These are phyloP conservation scores for Fusarium lyarnte DNA, from an alignment of 2,329 filamentous ascomycete species.

Conservation along the genomic window DNA sequence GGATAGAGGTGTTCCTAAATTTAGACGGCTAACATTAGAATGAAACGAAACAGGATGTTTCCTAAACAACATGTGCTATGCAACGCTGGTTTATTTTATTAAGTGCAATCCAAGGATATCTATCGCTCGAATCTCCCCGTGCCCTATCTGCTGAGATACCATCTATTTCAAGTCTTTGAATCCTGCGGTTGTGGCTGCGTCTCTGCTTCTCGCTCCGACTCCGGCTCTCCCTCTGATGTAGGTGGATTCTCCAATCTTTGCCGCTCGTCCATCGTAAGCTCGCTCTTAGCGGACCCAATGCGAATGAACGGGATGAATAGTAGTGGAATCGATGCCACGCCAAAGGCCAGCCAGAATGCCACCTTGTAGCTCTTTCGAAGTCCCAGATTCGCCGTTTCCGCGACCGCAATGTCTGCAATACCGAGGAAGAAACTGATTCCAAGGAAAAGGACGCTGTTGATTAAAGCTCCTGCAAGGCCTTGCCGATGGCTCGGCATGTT, in stretches of 20 bases:
- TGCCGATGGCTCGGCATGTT: constrained; percentile 67
- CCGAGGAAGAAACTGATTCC: constrained; percentile 72
- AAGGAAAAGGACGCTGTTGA: constrained; percentile 70
- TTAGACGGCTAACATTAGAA: background rate
- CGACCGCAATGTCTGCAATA: constrained; percentile 67
- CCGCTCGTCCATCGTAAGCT: constrained; percentile 41
- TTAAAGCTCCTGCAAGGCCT: constrained; percentile 71
- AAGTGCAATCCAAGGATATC: background rate
- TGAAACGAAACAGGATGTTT: background rate
- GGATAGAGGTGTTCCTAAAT: too few species aligned
- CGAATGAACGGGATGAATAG: constrained; percentile 36
- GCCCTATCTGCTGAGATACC: constrained; percentile 1
- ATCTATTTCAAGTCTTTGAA: constrained; percentile 11
- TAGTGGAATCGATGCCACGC: constrained; percentile 32
- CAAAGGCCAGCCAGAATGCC: constrained; percentile 41
- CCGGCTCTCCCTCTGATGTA: constrained; percentile 8
- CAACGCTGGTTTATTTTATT: background rate
- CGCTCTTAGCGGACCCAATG: constrained; percentile 43
- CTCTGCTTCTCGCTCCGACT: constrained; percentile 8
- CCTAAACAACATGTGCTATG: background rate
- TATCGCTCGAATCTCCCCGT: background rate
- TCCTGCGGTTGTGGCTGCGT: constrained; percentile 3
- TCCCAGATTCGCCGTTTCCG: constrained; percentile 51
- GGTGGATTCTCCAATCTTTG: constrained; percentile 32
- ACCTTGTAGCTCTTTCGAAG: constrained; percentile 44